A percentile compares a stretch with the other conserved stretches of the same genome.
These are phyloP conservation scores for Stagonosporopsis vannaccii DNA, from an alignment of 2,329 filamentous ascomycete species.

Conservation along the genomic window DNA sequence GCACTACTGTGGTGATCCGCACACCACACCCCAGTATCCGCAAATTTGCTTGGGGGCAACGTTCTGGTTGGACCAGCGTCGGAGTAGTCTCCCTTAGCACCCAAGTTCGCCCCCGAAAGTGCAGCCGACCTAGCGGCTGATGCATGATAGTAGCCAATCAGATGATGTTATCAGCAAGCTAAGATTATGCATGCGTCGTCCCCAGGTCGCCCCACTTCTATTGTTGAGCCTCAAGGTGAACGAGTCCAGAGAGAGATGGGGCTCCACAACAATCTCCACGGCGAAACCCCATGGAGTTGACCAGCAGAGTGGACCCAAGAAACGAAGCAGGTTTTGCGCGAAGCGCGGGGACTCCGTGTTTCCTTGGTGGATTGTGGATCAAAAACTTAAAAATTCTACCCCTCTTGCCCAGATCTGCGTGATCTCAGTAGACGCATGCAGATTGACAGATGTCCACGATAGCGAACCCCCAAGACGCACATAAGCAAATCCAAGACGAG, in stretches of 20 bases:
- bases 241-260: slow-evolving; percentile 17
- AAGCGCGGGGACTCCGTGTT: slow-evolving; percentile 18
- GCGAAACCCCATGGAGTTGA: slow-evolving; percentile 34
- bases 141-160: slow-evolving; percentile 24
- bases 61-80: slow-evolving; percentile 22
- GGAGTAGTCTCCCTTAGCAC: slow-evolving; percentile 13
- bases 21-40: slow-evolving; percentile 24
- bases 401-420: slow-evolving; percentile 8
- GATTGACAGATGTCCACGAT: slow-evolving; percentile 7
- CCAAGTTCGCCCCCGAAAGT: slow-evolving; percentile 26
- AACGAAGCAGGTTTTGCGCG: slow-evolving; percentile 10
- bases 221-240: slow-evolving; percentile 40
- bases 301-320: slow-evolving; percentile 16
- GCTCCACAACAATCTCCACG: slow-evolving; percentile 34
- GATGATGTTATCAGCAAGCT: not conserved
- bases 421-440: slow-evolving; percentile 2
- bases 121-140: slow-evolving; percentile 22
- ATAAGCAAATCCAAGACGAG: slow-evolving; percentile 15
- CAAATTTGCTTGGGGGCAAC: slow-evolving; percentile 20
- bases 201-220: slow-evolving; percentile 26
- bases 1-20: slow-evolving; percentile 27
- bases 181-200: slow-evolving; percentile 10
- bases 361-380: not conserved
- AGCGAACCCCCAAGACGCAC: slow-evolving; percentile 8
- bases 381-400: not conserved